Evolutionary conservation across 139 green algal species (phyloP).

Genomic region (Tetradesmus lagerheimii): DNA sequence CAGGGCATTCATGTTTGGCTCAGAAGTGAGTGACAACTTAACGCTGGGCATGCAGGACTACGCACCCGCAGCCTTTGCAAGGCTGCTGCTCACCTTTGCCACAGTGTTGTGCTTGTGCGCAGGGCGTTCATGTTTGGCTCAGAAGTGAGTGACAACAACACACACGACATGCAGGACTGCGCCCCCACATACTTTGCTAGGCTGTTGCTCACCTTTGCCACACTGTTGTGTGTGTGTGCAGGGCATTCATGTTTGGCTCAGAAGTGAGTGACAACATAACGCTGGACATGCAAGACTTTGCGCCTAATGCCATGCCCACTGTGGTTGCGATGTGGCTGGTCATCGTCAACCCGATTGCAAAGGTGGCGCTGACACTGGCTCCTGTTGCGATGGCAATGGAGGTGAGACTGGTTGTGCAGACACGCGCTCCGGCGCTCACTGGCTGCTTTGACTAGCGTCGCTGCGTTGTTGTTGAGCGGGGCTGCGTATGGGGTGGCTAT

Average conservation of each 20-base stretch:
- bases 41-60: too few relatives aligned
- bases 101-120: neutral
- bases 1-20: too few relatives aligned
- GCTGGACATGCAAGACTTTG: slow-evolving; percentile 27
- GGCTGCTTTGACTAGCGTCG: too few relatives aligned
- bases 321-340: slow-evolving; percentile 48
- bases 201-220: neutral
- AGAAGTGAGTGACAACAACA: too few relatives aligned
- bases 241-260: slow-evolving; percentile 42
- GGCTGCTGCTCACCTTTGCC: too few relatives aligned
- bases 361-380: slow-evolving; percentile 50
- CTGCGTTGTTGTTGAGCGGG: too few relatives aligned
- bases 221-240: neutral
- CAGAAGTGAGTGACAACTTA: too few relatives aligned
- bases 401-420: slow-evolving; percentile 1
- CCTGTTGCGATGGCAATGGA: slow-evolving; percentile 54
- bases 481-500: neutral
- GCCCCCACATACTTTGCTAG: neutral
- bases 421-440: too few relatives aligned
- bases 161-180: too few relatives aligned
- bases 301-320: slow-evolving; percentile 25
- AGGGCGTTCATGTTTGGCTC: too few relatives aligned
- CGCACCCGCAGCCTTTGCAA: too few relatives aligned
- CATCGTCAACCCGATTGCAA: slow-evolving; percentile 50
- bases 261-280: slow-evolving; percentile 47